These are phyloP conservation scores for Chaetomium globosum DNA, from an alignment of 2,329 filamentous ascomycete species.

Conservation along the genomic window DNA sequence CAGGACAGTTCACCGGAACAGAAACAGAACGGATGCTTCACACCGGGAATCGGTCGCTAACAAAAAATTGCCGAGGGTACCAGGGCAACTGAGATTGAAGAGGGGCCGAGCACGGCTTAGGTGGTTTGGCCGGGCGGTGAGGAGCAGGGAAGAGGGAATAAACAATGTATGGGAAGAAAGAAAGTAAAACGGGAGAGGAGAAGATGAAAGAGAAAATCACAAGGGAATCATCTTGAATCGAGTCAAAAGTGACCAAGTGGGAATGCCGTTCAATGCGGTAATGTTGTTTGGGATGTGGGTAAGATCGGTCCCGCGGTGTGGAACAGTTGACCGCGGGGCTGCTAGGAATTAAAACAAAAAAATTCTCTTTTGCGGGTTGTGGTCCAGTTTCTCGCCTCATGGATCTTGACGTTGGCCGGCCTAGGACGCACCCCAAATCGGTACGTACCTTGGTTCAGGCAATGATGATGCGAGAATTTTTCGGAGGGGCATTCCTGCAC, in stretches of 20 bases:
- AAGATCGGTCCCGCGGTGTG: constrained; percentile 19
- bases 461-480: constrained; percentile 27
- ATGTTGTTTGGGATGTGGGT: constrained; percentile 25
- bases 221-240: constrained; percentile 34
- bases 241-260: constrained; percentile 21
- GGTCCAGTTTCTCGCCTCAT: constrained; percentile 31
- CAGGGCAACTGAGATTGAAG: constrained; percentile 7
- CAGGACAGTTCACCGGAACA: not conserved
- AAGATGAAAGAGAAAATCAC: constrained; percentile 28
- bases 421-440: not conserved
- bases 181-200: constrained; percentile 21
- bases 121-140: constrained; percentile 18
- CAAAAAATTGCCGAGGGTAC: constrained; percentile 36
- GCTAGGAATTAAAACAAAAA: constrained; percentile 31
- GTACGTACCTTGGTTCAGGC: constrained; percentile 11
- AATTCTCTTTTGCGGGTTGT: constrained; percentile 27
- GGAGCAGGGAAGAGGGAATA: constrained; percentile 19
- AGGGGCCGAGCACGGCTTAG: constrained; percentile 18
- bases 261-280: constrained; percentile 22
- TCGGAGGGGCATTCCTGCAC: constrained; percentile 17
- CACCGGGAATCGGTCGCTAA: constrained; percentile 24
- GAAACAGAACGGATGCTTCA: constrained; percentile 16
- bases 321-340: constrained; percentile 33
- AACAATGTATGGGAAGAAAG: constrained; percentile 17
- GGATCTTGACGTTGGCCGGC: constrained; percentile 28